Evolutionary conservation across 768 basidiomycete species (phyloP).

Genomic region (Pleurotus cornucopiae): DNA sequence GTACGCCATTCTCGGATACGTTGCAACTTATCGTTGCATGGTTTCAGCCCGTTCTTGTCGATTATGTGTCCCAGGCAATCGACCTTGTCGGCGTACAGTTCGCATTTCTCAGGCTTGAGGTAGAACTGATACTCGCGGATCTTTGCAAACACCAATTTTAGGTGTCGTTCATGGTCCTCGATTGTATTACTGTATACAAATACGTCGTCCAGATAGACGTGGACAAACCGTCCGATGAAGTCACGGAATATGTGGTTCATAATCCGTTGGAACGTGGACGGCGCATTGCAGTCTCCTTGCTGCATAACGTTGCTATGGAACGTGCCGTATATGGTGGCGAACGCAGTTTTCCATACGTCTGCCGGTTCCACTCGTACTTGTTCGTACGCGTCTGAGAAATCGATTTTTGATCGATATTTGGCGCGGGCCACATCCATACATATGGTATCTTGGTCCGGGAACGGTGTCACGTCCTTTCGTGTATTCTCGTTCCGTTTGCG

Average conservation of each 20-base stretch:
- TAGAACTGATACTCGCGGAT: neutral
- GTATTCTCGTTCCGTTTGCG: slow-evolving; percentile 37
- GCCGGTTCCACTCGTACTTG: slow-evolving; percentile 14
- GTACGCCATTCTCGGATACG: slow-evolving; percentile 22
- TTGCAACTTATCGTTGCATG: slow-evolving; percentile 25
- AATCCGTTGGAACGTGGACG: slow-evolving; percentile 39
- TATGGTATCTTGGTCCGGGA: slow-evolving; percentile 35
- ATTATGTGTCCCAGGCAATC: slow-evolving; percentile 30
- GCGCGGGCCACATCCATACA: slow-evolving; percentile 18
- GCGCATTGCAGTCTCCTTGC: slow-evolving; percentile 35
- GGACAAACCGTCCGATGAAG: slow-evolving; percentile 31
- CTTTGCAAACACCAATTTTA: neutral
- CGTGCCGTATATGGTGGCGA: slow-evolving; percentile 16
- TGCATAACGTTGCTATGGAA: slow-evolving; percentile 16
- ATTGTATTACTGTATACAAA: too few species aligned
- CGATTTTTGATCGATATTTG: slow-evolving; percentile 24
- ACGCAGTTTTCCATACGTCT: slow-evolving; percentile 20
- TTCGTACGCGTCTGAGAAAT: slow-evolving; percentile 16
- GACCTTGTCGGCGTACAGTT: slow-evolving; percentile 18
- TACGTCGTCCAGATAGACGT: slow-evolving; percentile 39
- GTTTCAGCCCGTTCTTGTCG: slow-evolving; percentile 24
- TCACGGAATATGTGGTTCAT: slow-evolving; percentile 37
- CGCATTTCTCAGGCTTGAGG: slow-evolving; percentile 22
- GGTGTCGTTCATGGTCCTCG: neutral
- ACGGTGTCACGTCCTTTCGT: slow-evolving; percentile 30